Evolutionary conservation across 2,329 filamentous ascomycete species (phyloP).

Genomic region (Venturia aucupariae): DNA sequence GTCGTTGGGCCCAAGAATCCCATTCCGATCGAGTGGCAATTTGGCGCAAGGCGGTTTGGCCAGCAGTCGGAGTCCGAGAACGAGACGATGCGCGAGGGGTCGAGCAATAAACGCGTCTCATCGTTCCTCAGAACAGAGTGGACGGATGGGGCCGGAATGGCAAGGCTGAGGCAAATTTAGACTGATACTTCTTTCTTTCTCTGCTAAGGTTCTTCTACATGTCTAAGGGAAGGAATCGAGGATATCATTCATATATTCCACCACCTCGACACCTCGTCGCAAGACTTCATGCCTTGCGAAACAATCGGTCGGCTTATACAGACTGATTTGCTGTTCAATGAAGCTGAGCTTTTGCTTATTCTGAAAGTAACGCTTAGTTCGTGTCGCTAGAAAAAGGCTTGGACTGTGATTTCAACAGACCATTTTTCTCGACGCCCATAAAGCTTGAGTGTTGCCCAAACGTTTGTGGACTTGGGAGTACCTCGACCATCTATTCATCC

Average conservation of each 20-base stretch:
- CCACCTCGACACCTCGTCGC: neutral
- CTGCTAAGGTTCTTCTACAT: neutral
- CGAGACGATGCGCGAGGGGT: too few relatives aligned
- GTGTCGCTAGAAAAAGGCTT: neutral
- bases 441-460: neutral
- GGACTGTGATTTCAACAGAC: neutral
- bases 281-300: neutral
- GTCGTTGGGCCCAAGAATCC: too few relatives aligned
- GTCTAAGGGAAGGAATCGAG: neutral
- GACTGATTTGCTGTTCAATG: neutral
- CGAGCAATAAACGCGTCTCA: too few relatives aligned
- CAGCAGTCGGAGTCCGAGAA: neutral
- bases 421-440: conserved; percentile 3
- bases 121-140: neutral
- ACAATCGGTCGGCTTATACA: neutral
- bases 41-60: neutral
- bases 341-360: neutral
- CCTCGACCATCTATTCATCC: neutral
- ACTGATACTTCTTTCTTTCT: too few relatives aligned
- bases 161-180: neutral
- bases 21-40: neutral
- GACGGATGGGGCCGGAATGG: neutral
- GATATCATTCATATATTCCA: conserved; percentile 4
- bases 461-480: neutral
- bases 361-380: neutral